These are phyloP conservation scores for Epichloe hybrida DNA, from an alignment of 2,329 filamentous ascomycete genomes.

Conservation along the genomic window DNA sequence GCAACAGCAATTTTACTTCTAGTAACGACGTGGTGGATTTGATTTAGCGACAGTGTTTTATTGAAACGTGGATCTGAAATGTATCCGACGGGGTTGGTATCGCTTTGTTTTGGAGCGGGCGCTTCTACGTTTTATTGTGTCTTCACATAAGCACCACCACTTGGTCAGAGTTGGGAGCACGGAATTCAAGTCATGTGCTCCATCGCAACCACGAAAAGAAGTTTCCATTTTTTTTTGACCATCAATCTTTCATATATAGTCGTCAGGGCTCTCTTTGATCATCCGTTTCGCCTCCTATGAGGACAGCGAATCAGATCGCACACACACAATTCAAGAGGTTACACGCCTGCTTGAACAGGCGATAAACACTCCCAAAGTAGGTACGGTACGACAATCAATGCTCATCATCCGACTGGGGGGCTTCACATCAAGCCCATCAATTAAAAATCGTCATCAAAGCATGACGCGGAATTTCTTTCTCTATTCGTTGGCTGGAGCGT, in stretches of 20 bases:
- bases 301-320: constrained; percentile 4
- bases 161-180: too few species aligned
- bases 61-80: too few species aligned
- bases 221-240: neutral
- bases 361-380: constrained; percentile 16
- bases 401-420: constrained; percentile 33
- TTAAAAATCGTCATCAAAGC: neutral
- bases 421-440: neutral
- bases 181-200: too few species aligned
- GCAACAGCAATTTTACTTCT: constrained; percentile 46
- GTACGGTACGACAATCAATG: constrained; percentile 18
- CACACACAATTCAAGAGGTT: constrained; percentile 23
- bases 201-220: too few species aligned
- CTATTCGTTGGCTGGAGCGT: neutral
- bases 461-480: neutral
- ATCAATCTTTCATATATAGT: constrained; percentile 6
- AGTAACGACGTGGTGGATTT: neutral
- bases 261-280: constrained; percentile 43
- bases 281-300: neutral
- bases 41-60: neutral
- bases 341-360: constrained; percentile 12
- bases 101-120: neutral
- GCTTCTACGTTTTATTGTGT: neutral
- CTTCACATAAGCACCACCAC: too few species aligned
- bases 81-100: neutral